Base-by-base conservation (phyloP, 2,329 filamentous ascomycete genomes). In the Penicillium nordicum region DNA sequence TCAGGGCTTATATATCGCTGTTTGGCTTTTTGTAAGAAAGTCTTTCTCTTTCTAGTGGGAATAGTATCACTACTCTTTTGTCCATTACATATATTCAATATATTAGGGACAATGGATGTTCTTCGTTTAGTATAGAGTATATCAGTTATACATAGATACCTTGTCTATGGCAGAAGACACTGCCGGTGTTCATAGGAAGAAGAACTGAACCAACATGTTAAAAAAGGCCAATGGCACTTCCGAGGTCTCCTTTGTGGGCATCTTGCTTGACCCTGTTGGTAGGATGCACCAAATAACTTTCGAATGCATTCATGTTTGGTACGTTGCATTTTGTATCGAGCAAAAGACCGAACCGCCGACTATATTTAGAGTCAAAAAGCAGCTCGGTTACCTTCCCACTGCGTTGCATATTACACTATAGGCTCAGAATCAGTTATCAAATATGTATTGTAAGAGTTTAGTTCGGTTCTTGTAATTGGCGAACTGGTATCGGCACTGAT, bases 61-160 rank as follows among this genome's bases (percentile, higher is more conserved):
- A 51, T 27, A 57, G 30, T 46, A 55, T 58, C 44, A 59, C 53
- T 55, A 27, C 50, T 59, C 53, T 50, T 43, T 32, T 57, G 40
- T 53, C 25, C 9, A 29, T 18, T 23, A 27, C 23, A 23, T 7
- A 44, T 34, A 36, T 43, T 44, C 29, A 25, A 18, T 8, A n/a
- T 42, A 1, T 7, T 23, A 30, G 27, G 27, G 11, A 14, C 10
- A 21, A 21, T 34, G 7, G 42, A 8, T 25, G 18, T 34, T n/a
- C 5, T 1, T 34, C 5, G 1, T 11, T 14, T 4, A n/a, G 18
- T 16, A 46, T 34, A 6, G 21, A 34, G 18, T n/a, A 21, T 21
- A 21, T 18, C 18, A 18, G 18, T 32, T 32, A 7, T 29, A 21
- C 27, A 7, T 44, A 16, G n/a, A 30, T 32, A 21, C 4, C n/a